Percentiles rank a stretch among this genome's conserved stretches.
Evolutionary conservation across 2,329 filamentous ascomycete genomes (phyloP).

Genomic region (Neofusicoccum parvum): DNA sequence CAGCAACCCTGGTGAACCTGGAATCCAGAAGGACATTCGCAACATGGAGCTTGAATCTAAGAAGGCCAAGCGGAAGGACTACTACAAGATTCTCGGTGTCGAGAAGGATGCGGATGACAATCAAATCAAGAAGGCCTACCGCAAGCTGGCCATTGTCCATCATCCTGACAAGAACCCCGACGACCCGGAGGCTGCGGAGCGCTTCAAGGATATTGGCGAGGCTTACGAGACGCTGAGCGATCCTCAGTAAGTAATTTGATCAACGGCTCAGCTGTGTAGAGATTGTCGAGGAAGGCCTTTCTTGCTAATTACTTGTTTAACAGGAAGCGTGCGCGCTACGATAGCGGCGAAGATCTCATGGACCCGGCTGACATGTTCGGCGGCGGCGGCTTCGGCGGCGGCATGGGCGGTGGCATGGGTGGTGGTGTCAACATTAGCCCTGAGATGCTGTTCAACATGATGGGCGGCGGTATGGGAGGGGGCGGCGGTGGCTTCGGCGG

Average conservation of each 20-base stretch:
- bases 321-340: constrained; percentile 82
- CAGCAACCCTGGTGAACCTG: constrained; percentile 77
- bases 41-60: constrained; percentile 94
- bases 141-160: constrained; percentile 88
- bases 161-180: constrained; percentile 98
- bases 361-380: constrained; percentile 87
- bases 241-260: constrained; percentile 68
- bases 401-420: constrained; percentile 33
- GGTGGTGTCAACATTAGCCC: constrained; percentile 54
- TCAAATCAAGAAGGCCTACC: constrained; percentile 95
- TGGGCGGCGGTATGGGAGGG: neutral
- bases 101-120: constrained; percentile 81
- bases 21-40: constrained; percentile 80
- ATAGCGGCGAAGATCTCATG: constrained; percentile 87
- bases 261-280: no score
- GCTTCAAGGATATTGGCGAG: constrained; percentile 98
- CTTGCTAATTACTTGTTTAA: neutral
- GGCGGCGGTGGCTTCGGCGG: constrained; percentile 12
- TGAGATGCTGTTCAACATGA: constrained; percentile 30
- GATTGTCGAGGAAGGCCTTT: neutral
- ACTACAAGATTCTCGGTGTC: constrained; percentile 94
- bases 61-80: constrained; percentile 96
- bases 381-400: constrained; percentile 56
- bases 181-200: constrained; percentile 78
- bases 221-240: constrained; percentile 96